Evolutionary conservation across 2,329 filamentous ascomycete species (phyloP).

Genomic region (Cladosporium colombiae): DNA sequence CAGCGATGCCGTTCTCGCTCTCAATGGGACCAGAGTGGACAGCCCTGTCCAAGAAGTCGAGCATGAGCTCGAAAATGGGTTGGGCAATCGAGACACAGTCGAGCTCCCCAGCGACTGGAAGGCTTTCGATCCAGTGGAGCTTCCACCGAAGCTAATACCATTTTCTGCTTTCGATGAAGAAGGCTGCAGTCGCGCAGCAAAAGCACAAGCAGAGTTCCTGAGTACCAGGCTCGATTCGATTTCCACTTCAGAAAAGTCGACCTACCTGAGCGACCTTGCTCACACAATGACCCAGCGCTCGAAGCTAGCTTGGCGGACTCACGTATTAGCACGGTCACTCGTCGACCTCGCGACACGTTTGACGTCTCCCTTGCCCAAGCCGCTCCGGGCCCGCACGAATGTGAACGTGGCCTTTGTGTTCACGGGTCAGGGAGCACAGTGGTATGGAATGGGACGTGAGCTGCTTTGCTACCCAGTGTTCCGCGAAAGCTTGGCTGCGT

Average conservation of each 20-base stretch:
- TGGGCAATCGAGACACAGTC: neutral
- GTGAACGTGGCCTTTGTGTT: constrained; percentile 19
- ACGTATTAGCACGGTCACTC: constrained; percentile 22
- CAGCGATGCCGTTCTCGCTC: neutral
- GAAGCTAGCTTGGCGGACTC: constrained; percentile 9
- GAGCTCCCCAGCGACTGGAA: neutral
- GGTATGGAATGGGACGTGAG: constrained; percentile 25
- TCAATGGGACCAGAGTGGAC: neutral
- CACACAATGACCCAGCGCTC: constrained; percentile 13
- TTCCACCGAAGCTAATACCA: constrained; percentile 10
- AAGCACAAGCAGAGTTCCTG: constrained; percentile 10
- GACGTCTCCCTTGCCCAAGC: neutral
- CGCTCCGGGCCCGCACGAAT: neutral
- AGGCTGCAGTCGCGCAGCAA: constrained; percentile 11
- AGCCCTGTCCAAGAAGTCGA: neutral
- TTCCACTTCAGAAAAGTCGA: neutral
- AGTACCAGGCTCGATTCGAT: constrained; percentile 42
- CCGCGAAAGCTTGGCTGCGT: neutral
- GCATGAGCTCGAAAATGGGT: neutral
- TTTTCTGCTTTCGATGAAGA: constrained; percentile 17
- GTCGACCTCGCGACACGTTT: constrained; percentile 1
- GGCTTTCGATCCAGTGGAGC: neutral
- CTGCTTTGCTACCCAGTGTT: constrained; percentile 27
- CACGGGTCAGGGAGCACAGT: constrained; percentile 30
- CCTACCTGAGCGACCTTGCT: constrained; percentile 5